These are phyloP conservation scores for Ilex paraguariensis DNA, from an alignment of 305 asterid species.

Conservation along the genomic window DNA sequence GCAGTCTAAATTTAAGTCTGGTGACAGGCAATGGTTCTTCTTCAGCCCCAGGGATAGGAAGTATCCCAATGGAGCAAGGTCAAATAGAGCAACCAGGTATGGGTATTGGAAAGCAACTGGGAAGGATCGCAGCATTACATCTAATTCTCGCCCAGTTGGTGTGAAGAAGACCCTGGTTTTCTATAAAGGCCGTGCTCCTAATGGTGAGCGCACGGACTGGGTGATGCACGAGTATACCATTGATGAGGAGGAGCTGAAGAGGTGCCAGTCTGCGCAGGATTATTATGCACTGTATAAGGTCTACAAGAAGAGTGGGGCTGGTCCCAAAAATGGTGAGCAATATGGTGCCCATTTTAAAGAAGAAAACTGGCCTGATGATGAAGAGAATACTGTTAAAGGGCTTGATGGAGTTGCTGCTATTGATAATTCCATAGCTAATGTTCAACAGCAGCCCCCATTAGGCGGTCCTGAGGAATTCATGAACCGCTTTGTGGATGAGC, in stretches of 20 bases:
- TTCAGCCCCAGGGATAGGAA: conserved; percentile 81
- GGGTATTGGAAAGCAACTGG: conserved; percentile 8
- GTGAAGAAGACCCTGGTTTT: conserved; percentile 3
- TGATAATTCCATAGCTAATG: conserved; percentile 14
- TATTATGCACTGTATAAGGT: conserved; percentile 22
- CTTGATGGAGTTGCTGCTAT: conserved; percentile 16
- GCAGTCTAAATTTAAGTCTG: conserved; percentile 72
- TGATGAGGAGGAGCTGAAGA: conserved; percentile 5
- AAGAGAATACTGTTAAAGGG: not conserved
- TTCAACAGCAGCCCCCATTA: conserved; percentile 20
- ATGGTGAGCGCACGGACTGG: conserved; percentile 2
- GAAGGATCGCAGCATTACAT: conserved; percentile 1
- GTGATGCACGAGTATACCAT: conserved; percentile 8
- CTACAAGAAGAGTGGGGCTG: conserved; percentile 31
- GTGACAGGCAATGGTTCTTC: conserved; percentile 97
- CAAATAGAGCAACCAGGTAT: conserved; percentile 32
- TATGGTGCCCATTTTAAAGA: conserved; percentile 29
- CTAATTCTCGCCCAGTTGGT: conserved; percentile 1
- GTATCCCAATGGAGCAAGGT: conserved; percentile 77
- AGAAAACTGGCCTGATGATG: conserved; percentile 24
- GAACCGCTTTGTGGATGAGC: not conserved
- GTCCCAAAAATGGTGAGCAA: conserved; percentile 30
- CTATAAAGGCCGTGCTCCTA: conserved; percentile 2
- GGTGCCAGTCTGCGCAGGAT: not conserved
- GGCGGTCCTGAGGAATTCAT: conserved; percentile 47